Percentiles rank a stretch among this genome's conserved stretches.
These are phyloP conservation scores for Vigna unguiculata DNA, from an alignment of 306 rosid species.

Conservation along the genomic window DNA sequence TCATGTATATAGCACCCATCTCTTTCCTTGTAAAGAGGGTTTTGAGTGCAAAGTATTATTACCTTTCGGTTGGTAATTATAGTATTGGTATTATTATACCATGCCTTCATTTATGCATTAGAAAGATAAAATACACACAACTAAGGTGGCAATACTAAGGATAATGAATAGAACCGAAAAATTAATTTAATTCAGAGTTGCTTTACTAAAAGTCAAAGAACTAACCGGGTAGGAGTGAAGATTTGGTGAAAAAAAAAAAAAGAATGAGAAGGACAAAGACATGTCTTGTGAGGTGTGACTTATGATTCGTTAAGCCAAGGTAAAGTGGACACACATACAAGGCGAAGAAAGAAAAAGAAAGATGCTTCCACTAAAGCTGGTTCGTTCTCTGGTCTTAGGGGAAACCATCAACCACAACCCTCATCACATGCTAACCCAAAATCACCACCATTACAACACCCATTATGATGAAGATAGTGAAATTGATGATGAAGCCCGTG, in stretches of 20 bases:
- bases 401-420: conserved; percentile 61
- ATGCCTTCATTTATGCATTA: neutral
- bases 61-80: conserved; percentile 32
- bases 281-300: conserved; percentile 20
- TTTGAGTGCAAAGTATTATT: neutral
- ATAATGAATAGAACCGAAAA: neutral
- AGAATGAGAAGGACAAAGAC: conserved; percentile 36
- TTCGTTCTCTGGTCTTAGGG: conserved; percentile 65
- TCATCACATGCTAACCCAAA: conserved; percentile 40
- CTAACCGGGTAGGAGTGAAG: neutral
- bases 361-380: conserved; percentile 79
- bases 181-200: neutral
- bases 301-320: conserved; percentile 24
- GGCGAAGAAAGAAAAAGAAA: neutral
- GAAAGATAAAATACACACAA: neutral
- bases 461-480: neutral
- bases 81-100: neutral
- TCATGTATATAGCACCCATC: neutral
- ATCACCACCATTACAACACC: neutral
- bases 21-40: neutral
- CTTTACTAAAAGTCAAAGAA: conserved; percentile 12
- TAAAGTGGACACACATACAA: neutral
- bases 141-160: neutral
- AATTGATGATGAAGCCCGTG: conserved; percentile 18
- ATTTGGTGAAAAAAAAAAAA: conserved; percentile 38